Conservation (phyloP, 495 filamentous ascomycete species). For the Neurospora cerealis region DNA sequence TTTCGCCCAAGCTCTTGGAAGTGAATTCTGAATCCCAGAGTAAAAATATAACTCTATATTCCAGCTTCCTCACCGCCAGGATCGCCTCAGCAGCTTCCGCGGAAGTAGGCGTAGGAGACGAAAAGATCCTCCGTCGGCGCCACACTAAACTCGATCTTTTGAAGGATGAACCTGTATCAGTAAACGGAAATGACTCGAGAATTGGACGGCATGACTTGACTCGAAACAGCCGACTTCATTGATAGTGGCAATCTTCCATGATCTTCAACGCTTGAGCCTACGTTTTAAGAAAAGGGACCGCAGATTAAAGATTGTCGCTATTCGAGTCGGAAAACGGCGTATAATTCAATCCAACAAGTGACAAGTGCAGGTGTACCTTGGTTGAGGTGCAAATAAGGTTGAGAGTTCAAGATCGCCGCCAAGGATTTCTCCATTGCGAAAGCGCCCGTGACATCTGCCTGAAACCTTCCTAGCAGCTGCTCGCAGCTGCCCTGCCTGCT, state of each 20-base stretch:
- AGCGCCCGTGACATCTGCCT: neutral
- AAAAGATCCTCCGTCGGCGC: neutral
- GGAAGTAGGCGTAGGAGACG: neutral
- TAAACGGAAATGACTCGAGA: slow-evolving; percentile 1
- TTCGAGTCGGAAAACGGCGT: neutral
- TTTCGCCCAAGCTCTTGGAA: neutral
- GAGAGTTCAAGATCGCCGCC: neutral
- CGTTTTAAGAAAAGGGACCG: neutral
- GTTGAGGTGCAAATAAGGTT: neutral
- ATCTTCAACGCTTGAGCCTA: neutral
- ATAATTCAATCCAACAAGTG: neutral
- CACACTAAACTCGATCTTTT: neutral
- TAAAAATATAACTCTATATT: neutral
- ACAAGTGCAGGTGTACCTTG: neutral
- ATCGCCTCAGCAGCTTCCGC: neutral
- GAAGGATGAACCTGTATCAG: neutral
- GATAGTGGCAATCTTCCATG: neutral
- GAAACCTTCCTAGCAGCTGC: neutral
- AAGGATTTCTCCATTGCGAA: neutral
- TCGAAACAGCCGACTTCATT: neutral
- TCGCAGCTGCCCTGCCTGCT: neutral
- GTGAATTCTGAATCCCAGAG: neutral
- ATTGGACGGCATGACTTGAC: neutral
- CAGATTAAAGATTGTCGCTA: neutral
- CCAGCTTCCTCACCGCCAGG: neutral